Base-by-base conservation (phyloP, 148 eudicot genomes). In the Fagopyrum homotropicum region DNA sequence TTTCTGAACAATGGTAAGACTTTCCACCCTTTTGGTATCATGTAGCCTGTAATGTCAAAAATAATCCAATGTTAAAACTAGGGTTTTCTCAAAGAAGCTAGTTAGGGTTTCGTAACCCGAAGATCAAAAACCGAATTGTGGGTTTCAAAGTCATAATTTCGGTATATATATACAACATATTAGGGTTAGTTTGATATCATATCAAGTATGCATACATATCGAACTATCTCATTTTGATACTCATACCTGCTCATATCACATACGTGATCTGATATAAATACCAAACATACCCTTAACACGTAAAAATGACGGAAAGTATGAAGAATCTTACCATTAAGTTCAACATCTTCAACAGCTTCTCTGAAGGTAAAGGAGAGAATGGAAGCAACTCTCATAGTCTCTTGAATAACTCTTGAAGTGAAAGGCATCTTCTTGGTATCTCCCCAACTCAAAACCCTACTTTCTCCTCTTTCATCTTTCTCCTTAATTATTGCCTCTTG, bases 321-420 rank as follows among this genome's bases (percentile, higher is more conserved):
- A 35, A 35, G 40, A 35, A 16, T 12, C 15, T 5, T 4, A 71
- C 97, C 98, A 83, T 95, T 83, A 83, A 87, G 89, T 76, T 92
- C 97, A 80, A 95, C 97, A 89, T 95, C 99, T 76, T 95, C 87
- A 77, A 95, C 97, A 72, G 99, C 99, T 85, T 95, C 99, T 79
- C 99, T 88, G 79, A 95, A 95, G 45, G 99, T 95, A 55, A 95
- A 95, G 52, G 96, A 90, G 64, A 95, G 73, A 48, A 95, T 90
- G 59, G 99, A 95, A 55, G 99, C 99, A 56, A 92, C 91, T 75
- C 99, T 89, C 8, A 92, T 80, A 15, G 97, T 92, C 73, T 95
- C 99, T 85, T 88, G 94, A 76, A 95, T 85, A 19, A 95, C 99
- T 79, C 88, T 95, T 46, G 88, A 74, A 56, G 97, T 92, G 7